phyloP scores from a whole-genome alignment of 257 asterid genomes.

The Solanum gracilifrons region DNA sequence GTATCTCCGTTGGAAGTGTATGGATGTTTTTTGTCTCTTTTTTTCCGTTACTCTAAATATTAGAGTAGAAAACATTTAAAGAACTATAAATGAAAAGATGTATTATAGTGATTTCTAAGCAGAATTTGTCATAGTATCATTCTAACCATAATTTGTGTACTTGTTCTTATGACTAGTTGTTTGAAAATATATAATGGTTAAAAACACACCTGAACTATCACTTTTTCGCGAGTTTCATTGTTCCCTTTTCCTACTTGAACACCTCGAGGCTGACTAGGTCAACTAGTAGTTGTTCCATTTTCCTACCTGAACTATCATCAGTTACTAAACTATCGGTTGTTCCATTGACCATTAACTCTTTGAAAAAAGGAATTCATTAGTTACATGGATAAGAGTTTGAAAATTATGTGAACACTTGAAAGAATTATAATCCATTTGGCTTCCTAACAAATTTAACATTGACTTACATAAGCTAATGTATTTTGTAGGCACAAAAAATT shows the following conservation, averaged over 20 bases:
- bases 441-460: neutral
- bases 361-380: neutral
- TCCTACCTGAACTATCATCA: neutral
- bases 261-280: neutral
- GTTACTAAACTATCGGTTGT: neutral
- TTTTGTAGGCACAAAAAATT: neutral
- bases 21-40: no score
- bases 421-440: neutral
- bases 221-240: neutral
- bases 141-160: no score
- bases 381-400: neutral
- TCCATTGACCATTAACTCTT: neutral
- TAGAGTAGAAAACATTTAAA: no score
- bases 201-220: no score
- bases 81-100: no score
- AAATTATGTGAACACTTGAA: neutral
- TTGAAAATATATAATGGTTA: no score
- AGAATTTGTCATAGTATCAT: no score
- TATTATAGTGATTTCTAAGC: no score
- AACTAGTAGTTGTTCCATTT: no score
- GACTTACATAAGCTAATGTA: neutral
- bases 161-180: neutral
- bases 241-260: no score
- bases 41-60: no score
- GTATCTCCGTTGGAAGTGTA: no score